phyloP scores from a whole-genome alignment of 495 filamentous ascomycete genomes.

The Clavariopsis aquatica region DNA sequence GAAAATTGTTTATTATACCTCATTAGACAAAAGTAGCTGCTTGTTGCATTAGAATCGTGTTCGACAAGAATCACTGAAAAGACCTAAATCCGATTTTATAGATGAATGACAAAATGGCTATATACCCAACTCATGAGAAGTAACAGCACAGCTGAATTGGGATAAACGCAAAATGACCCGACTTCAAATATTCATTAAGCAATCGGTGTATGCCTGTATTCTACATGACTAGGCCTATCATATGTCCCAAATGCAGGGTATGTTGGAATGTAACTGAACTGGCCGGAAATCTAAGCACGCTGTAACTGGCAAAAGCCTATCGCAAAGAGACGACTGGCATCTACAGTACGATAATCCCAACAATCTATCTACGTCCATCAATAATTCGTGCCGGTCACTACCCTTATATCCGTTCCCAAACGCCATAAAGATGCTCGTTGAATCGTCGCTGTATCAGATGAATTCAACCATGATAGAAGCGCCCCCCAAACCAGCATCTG shows the following conservation, averaged over 20 bases:
- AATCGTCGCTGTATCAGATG: slow-evolving; percentile 50
- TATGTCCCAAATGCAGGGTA: slow-evolving; percentile 12
- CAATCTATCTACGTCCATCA: background rate
- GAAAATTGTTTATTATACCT: too few relatives aligned
- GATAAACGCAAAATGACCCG: too few relatives aligned
- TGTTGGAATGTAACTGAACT: slow-evolving; percentile 1
- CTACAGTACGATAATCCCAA: background rate
- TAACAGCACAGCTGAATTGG: too few relatives aligned
- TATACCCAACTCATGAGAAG: too few relatives aligned
- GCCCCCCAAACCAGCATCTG: slow-evolving; percentile 83
- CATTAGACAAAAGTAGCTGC: too few relatives aligned
- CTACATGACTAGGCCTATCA: background rate
- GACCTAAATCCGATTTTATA: too few relatives aligned
- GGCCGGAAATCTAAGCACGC: slow-evolving; percentile 9
- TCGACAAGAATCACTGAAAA: too few relatives aligned
- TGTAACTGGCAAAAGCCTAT: background rate
- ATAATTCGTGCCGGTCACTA: background rate
- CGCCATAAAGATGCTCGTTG: slow-evolving; percentile 13
- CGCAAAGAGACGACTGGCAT: background rate
- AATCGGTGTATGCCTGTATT: background rate
- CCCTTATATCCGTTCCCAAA: slow-evolving; percentile 3
- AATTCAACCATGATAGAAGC: slow-evolving; percentile 93
- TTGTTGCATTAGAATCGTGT: too few relatives aligned
- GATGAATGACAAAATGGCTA: too few relatives aligned
- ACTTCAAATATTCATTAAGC: too few relatives aligned